A percentile compares a stretch with the other conserved stretches of the same genome.
Evolutionary conservation across 179 eudicot species (phyloP).

Genomic region (Drosera spatulata): DNA sequence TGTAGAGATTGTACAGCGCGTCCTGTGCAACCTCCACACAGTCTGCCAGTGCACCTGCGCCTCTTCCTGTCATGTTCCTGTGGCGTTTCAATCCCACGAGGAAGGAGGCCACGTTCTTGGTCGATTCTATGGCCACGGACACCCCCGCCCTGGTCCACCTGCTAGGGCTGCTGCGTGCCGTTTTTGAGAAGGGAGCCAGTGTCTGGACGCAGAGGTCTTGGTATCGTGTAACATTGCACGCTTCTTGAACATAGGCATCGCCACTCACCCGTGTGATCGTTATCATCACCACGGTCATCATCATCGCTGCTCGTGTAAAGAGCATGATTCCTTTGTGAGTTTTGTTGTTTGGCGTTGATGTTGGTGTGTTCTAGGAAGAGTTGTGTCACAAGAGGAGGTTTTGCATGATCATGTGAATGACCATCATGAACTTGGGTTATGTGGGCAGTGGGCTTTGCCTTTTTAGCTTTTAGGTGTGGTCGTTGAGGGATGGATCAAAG

Average conservation of each 20-base stretch:
- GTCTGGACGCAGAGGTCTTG: conserved; percentile 40
- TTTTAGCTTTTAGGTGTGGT: neutral
- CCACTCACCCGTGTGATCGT: neutral
- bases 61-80: conserved; percentile 23
- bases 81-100: conserved; percentile 9
- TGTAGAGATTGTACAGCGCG: conserved; percentile 40
- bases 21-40: conserved; percentile 53
- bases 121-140: conserved; percentile 49
- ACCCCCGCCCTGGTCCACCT: conserved; percentile 67
- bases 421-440: neutral
- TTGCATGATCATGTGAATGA: too few relatives aligned
- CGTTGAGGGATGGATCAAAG: neutral
- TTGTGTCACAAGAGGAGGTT: too few relatives aligned
- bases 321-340: conserved; percentile 7
- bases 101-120: conserved; percentile 23
- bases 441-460: neutral
- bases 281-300: conserved; percentile 11
- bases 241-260: conserved; percentile 31
- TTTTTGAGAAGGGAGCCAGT: conserved; percentile 39
- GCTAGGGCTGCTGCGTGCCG: conserved; percentile 38
- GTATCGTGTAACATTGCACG: conserved; percentile 60
- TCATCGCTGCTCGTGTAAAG: neutral
- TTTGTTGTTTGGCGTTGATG: too few relatives aligned
- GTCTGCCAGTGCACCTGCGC: conserved; percentile 36
- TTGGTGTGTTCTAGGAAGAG: too few relatives aligned